Base-by-base conservation (phyloP, 768 basidiomycete species). In the Botryobasidium botryosum region DNA sequence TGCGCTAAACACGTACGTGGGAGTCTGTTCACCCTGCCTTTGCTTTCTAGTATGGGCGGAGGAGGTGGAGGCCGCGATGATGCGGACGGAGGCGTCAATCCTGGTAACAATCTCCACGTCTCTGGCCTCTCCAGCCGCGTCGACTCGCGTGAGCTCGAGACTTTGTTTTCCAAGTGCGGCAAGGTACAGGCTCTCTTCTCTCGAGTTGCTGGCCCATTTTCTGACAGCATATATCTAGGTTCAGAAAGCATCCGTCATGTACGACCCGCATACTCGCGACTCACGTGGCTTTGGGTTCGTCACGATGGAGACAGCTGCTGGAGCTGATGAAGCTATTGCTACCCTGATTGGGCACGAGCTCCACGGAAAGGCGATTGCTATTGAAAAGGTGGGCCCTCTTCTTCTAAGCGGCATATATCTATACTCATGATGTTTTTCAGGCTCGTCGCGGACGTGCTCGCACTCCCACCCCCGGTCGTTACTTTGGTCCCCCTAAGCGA, bases 381-480 rank as follows among this genome's bases (percentile, higher is more conserved):
- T 99, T n/a, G 84, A 90, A 65, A 90, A 80, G 69, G 86, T 83
- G 41, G 27, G 57, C 56, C 29, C 6, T 24, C 25, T 3, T 40
- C 18, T 28, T 38, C 24, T 6, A 3, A 17, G 20, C 36, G 4
- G 5, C 24, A 17, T 1, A 0, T n/a, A 41, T 25, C 21, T 42
- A 18, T 46, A 23, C 40, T 32, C 6, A 40, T 6, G 31, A 49
- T 53, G 12, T 37, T 44, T 27, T 4, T 43, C 40, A 86, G 85
- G 87, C 87, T 51, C 81, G 86, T 41, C 79, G 86, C 52, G 87
- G 81, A 45, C 79, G 87, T 50, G 87, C 86, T 15, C 70, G 87
- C 51, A 84, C 87, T 10, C 83, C 92, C 2, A 99, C 92, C 5
- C 92, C 92, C 3, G 92, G 92, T 23, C 67, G 81, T 43, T 99